These are phyloP conservation scores for Quercus dentata DNA, from an alignment of 306 rosid genomes.

Conservation along the genomic window DNA sequence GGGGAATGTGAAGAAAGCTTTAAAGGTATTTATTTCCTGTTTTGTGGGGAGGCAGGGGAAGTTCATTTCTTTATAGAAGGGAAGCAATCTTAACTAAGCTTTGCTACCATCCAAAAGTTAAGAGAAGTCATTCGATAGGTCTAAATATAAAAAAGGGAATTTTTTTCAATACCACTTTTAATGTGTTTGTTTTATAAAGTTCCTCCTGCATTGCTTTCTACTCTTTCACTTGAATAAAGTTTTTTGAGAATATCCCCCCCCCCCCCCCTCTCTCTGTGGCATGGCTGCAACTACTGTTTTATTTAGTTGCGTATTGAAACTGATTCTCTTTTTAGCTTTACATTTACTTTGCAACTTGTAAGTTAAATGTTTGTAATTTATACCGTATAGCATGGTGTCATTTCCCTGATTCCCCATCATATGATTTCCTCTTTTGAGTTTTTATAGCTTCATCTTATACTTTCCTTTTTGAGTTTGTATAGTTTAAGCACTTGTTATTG, in stretches of 20 bases:
- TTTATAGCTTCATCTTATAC: background rate
- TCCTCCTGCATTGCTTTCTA: no score
- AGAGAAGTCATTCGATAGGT: background rate
- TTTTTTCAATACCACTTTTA: background rate
- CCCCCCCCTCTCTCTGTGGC: background rate
- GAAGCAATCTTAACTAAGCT: background rate
- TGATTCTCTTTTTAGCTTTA: background rate
- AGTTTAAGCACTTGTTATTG: background rate
- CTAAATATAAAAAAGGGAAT: background rate
- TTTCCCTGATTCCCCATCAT: slow-evolving; percentile 12
- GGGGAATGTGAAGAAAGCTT: slow-evolving; percentile 87
- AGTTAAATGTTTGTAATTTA: background rate
- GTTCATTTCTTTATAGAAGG: background rate
- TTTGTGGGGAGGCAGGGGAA: background rate
- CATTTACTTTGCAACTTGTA: background rate
- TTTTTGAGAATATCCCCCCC: no score
- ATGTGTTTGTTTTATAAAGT: no score
- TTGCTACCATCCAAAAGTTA: background rate
- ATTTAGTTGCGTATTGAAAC: background rate
- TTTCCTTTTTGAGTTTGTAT: background rate
- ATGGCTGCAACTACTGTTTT: background rate
- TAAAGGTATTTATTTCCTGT: slow-evolving; percentile 46
- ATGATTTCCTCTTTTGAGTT: background rate
- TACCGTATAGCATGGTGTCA: slow-evolving; percentile 1
- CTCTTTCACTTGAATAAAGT: no score